phyloP scores from a whole-genome alignment of 1,284 basidiomycete species.

The Leccinum pachyderme region DNA sequence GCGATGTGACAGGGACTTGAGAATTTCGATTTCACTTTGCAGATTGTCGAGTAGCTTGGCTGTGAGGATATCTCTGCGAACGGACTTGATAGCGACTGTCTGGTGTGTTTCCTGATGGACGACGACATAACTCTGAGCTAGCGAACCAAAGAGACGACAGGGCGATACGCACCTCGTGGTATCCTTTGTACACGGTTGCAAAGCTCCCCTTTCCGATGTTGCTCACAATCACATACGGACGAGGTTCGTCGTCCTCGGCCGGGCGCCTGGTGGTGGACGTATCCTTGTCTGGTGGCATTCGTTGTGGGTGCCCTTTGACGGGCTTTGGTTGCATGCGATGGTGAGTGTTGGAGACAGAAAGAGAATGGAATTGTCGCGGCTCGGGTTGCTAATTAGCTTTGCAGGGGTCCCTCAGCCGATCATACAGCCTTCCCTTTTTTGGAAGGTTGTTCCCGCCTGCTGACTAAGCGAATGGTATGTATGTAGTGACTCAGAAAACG shows the following conservation, averaged over 20 bases:
- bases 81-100: conserved; percentile 93
- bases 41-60: conserved; percentile 95
- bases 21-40: conserved; percentile 95
- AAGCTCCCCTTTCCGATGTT: conserved; percentile 90
- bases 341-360: conserved; percentile 12
- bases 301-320: conserved; percentile 15
- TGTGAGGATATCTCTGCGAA: conserved; percentile 85
- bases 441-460: conserved; percentile 24
- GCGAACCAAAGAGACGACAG: background rate
- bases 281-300: conserved; percentile 24
- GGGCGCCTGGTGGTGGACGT: conserved; percentile 23
- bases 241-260: conserved; percentile 61
- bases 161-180: conserved; percentile 68
- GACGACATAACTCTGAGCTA: conserved; percentile 9
- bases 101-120: conserved; percentile 63
- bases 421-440: conserved; percentile 22
- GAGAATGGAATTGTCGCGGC: conserved; percentile 6
- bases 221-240: conserved; percentile 69
- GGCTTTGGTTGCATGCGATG: conserved; percentile 19
- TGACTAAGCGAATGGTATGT: conserved; percentile 13
- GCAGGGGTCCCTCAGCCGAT: conserved; percentile 24
- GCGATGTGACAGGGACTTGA: conserved; percentile 90
- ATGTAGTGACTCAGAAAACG: too few relatives aligned
- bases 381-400: conserved; percentile 26
- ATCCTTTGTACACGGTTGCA: conserved; percentile 93